Base-by-base conservation (phyloP, 1,284 basidiomycete species). In the Pulveroboletus sp. region DNA sequence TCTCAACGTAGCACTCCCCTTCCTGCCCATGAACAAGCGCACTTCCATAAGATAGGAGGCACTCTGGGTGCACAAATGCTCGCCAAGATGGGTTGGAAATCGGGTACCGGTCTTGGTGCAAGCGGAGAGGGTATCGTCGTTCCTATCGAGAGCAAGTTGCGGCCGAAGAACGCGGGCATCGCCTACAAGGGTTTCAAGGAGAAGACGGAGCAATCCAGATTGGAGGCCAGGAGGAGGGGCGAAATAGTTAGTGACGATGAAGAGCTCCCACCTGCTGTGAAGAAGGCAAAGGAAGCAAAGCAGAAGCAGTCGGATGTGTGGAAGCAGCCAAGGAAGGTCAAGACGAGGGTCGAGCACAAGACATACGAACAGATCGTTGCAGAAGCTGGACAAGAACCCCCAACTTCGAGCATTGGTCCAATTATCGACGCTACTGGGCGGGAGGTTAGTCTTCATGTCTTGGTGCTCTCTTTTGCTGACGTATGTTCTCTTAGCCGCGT, bases 341-440 rank as follows among this genome's bases (percentile, higher is more conserved):
- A 94, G 74, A 84, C 82, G 32, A 91, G 85, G 72, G 78, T 95
- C 29, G 86, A 94, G 67, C 93, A 96, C 76, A 95, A 95, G 78
- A 94, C 93, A 0, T 98, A 97, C 67, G 95, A 98, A 71, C 84
- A 98, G 71, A 91, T 98, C 54, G 71, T 98, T 46, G 89, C 89
- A 4, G 94, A 95, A 69, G 86, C 89, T 21, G 90, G 88, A 0
- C 77, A 82, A 59, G 82, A 86, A 39, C 75, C 78, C 2, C 65
- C 78, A 4, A 64, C 75, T 6, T 64, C 84, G 5, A 84, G 86
- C 1, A 71, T 94, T 47, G 94, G 93, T 4, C 83, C 88, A 63
- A 95, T 98, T 36, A 89, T 97, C 52, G 95, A 98, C 72, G 91
- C 95, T n/a, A 91, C 93, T 16, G 91, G 95, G 42, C 90, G 91